Base-by-base conservation (phyloP, 805 yeast species). In the Pichia membranifaciens region DNA sequence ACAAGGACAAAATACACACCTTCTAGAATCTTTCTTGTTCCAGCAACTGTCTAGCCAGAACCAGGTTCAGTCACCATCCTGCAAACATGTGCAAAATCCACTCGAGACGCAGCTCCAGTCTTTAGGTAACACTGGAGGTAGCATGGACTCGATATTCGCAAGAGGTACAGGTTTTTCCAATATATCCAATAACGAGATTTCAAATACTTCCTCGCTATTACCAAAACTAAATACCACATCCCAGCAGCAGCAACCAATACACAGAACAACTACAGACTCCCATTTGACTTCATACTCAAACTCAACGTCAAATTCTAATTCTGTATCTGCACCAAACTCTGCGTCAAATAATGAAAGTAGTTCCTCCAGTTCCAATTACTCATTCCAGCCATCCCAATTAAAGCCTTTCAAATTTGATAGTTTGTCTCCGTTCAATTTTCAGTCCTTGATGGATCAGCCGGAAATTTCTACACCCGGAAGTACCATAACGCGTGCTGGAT, bases 31-130 rank as follows among this genome's bases (percentile, higher is more conserved):
- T 7, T 43, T 49, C 13, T 18, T 48, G 22, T 22, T 33, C 6
- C 54, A 47, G 31, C 52, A 51, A 37, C 23, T 51, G 23, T 31
- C 38, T 15, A 34, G 29, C 18, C 50, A 43, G 31, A 32, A n/a
- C n/a, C 40, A 35, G 39, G 9, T 34, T 34, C 23, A 44, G 44
- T 29, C 43, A 21, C 31, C 35, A 35, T 41, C 41, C 32, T 17
- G 21, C 32, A 41, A 16, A 36, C 50, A 17, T 43, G 41, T 35
- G 45, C 40, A 38, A 43, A 39, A 23, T 23, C 35, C 43, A 15
- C 20, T 40, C 15, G 36, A 29, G 4, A 16, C 43, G 7, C 18
- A 16, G 37, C 4, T 50, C 41, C 25, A 36, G 35, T 21, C 44
- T 15, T 40, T 40, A 36, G 42, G 36, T 43, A 29, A 32, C 21